Evolutionary conservation across 2,329 filamentous ascomycete genomes (phyloP).

Genomic region (Colletotrichum sp.): DNA sequence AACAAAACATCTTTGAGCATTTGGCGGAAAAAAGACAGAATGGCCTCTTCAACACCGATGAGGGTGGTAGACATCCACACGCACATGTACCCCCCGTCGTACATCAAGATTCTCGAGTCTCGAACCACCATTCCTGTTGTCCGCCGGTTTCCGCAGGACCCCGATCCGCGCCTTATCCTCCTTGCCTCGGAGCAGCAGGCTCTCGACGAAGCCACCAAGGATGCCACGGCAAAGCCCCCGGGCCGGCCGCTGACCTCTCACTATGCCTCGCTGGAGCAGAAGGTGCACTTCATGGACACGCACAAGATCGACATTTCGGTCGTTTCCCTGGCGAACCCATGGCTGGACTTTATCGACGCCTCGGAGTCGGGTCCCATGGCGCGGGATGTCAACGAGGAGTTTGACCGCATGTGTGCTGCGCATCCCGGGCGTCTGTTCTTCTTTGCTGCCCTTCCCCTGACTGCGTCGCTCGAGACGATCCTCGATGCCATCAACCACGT

Average conservation of each 20-base stretch:
- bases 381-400: slow-evolving; percentile 75
- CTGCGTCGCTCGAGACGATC: slow-evolving; percentile 66
- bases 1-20: not conserved
- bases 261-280: slow-evolving; percentile 81
- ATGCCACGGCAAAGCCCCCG: slow-evolving; percentile 62
- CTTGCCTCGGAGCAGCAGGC: slow-evolving; percentile 55
- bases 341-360: slow-evolving; percentile 81
- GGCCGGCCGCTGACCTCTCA: slow-evolving; percentile 84
- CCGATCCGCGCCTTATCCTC: slow-evolving; percentile 70
- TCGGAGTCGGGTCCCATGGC: slow-evolving; percentile 69
- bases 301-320: slow-evolving; percentile 85
- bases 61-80: slow-evolving; percentile 71
- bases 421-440: slow-evolving; percentile 76
- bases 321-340: slow-evolving; percentile 89
- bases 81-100: slow-evolving; percentile 71
- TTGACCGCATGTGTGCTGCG: slow-evolving; percentile 72
- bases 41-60: slow-evolving; percentile 37
- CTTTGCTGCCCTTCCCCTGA: slow-evolving; percentile 83
- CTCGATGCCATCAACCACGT: slow-evolving; percentile 70
- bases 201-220: slow-evolving; percentile 55
- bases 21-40: slow-evolving; percentile 20
- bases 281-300: slow-evolving; percentile 85
- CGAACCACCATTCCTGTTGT: slow-evolving; percentile 72
- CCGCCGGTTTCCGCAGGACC: slow-evolving; percentile 62
- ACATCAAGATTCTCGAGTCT: slow-evolving; percentile 64